Base-by-base conservation (phyloP, 2,329 filamentous ascomycete species). In the Nothopassalora personata region DNA sequence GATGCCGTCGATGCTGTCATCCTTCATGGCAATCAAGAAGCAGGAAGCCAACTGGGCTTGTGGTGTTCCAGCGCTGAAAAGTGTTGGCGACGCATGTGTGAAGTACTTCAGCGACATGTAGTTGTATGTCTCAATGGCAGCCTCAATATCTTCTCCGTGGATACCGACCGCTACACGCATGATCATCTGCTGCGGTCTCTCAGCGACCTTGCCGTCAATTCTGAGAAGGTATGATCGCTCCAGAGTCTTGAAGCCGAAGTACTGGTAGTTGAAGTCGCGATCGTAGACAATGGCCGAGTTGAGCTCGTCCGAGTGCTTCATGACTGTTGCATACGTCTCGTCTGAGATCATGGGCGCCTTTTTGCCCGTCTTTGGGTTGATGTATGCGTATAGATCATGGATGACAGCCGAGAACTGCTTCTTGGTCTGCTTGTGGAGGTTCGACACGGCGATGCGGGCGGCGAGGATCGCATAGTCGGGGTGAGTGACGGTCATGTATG, bases 341-440 rank as follows among this genome's bases (percentile, higher is more conserved):
- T 93, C 80, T 47, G 93, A 91, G 72, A 99, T 97, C 94, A 99
- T 99, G 58, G 94, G 93, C 53, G 92, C 93, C 7, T 82, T 74
- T 67, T 82, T 87, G 64, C 81, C 79, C 77, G 96, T 99, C 80
- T 90, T 96, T 63, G 93, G 91, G 80, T 99, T 99, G 77, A 96
- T 81, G 76, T 97, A 99, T 80, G 94, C 84, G 80, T 93, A 97
- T 46, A 99, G 86, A 71, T 99, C 94, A 70, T 86, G 87, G 69
- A 99, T 84, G 60, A 99, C 94, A 53, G 90, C 82, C n/a, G 94
- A 97, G 81, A 95, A 99, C 75, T 97, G 93, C 83, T 99, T 99
- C 85, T 97, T 97, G 66, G 94, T 99, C 83, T 99, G 94, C 81
- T 99, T 99, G 87, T 99, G 94, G 60, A 99, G 88, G 81, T 99